phyloP scores from a whole-genome alignment of 495 filamentous ascomycete genomes.

The Pseudevernia furfuracea region DNA sequence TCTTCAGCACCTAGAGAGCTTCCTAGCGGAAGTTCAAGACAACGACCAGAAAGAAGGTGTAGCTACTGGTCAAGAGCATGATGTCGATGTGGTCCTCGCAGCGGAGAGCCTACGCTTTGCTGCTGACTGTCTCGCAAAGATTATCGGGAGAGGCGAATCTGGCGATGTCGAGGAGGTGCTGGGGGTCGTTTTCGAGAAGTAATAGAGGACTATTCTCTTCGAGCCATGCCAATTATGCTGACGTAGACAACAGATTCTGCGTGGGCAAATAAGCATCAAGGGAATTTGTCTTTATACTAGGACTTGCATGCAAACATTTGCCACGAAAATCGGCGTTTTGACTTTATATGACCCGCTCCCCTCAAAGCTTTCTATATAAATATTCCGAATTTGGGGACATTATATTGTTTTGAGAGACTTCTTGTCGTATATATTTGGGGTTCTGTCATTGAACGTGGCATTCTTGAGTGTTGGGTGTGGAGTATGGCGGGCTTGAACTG shows the following conservation, averaged over 20 bases:
- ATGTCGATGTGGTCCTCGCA: constrained; percentile 81
- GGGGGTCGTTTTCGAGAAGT: constrained; percentile 98
- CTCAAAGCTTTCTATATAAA: not conserved
- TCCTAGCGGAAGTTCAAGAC: constrained; percentile 41
- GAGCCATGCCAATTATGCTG: constrained; percentile 17
- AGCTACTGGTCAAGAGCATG: constrained; percentile 30
- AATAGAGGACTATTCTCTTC: constrained; percentile 27
- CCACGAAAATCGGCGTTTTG: not conserved
- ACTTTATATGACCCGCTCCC: not conserved
- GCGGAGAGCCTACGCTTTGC: constrained; percentile 82
- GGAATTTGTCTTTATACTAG: not conserved
- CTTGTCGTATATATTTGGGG: not conserved
- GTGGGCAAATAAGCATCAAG: constrained; percentile 53
- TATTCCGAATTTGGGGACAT: not conserved
- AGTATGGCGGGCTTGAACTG: too few relatives aligned
- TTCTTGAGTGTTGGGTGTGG: too few relatives aligned
- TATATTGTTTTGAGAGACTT: not conserved
- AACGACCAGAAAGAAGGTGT: constrained; percentile 30
- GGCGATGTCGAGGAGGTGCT: constrained; percentile 96
- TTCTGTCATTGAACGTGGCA: too few relatives aligned
- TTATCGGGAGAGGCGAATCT: constrained; percentile 77
- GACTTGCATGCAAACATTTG: not conserved
- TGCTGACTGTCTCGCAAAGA: constrained; percentile 69
- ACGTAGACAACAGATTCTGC: constrained; percentile 47
- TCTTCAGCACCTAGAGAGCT: constrained; percentile 57